Percentiles rank a stretch among this genome's conserved stretches.
Evolutionary conservation across 192 early-diverging fungal species (phyloP).

Genomic region (Coemansia sp.): DNA sequence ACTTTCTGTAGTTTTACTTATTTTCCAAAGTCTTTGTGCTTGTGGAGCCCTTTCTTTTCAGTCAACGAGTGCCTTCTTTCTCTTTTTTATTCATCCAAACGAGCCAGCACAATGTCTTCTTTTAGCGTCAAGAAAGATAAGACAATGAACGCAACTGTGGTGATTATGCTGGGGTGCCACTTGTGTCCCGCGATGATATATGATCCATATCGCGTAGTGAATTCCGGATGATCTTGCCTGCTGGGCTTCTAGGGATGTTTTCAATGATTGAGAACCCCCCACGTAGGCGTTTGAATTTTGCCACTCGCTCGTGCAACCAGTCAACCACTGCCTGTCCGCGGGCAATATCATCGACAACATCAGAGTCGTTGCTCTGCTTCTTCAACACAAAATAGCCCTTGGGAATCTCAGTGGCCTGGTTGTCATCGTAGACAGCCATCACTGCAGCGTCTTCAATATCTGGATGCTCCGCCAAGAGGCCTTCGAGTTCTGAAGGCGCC

Average conservation of each 20-base stretch:
- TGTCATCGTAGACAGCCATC: conserved; percentile 62
- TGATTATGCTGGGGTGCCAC: background rate
- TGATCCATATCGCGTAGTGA: conserved; percentile 58
- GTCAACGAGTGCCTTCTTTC: background rate
- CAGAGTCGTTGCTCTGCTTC: conserved; percentile 8
- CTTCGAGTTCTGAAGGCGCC: conserved; percentile 86
- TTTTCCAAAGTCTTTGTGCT: background rate
- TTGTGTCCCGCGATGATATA: conserved; percentile 16
- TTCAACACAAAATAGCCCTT: conserved; percentile 71
- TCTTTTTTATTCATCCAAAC: conserved; percentile 1
- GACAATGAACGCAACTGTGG: background rate
- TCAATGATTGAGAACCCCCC: conserved; percentile 75
- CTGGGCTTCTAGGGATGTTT: conserved; percentile 70
- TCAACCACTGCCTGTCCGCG: conserved; percentile 52
- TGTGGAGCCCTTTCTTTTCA: background rate
- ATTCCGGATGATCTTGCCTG: conserved; percentile 81
- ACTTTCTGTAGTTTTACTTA: conserved; percentile 73
- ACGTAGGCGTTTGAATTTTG: conserved; percentile 72
- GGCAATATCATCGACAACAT: conserved; percentile 32
- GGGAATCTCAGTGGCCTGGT: conserved; percentile 74
- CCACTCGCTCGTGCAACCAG: conserved; percentile 64
- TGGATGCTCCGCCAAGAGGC: conserved; percentile 67
- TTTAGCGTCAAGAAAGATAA: background rate
- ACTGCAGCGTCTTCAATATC: conserved; percentile 69
- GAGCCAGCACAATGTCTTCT: background rate